These are phyloP conservation scores for Mikania micrantha DNA, from an alignment of 129 eudicot species.

Conservation along the genomic window DNA sequence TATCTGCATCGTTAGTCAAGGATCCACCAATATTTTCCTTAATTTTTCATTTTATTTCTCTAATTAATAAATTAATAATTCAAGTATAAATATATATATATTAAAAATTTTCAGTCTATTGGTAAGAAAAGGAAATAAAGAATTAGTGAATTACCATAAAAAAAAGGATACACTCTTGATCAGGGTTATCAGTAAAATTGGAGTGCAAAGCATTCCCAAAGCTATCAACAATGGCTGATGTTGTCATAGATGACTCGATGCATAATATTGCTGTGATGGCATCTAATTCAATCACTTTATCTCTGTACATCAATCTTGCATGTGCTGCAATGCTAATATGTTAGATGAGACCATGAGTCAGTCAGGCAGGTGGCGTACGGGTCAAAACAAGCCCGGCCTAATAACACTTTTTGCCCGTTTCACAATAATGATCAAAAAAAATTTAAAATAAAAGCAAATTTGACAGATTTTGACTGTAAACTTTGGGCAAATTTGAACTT, in stretches of 20 bases:
- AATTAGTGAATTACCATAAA: background rate
- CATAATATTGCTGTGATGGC: constrained; percentile 91
- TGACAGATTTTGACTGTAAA: background rate
- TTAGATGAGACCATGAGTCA: background rate
- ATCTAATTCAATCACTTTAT: constrained; percentile 74
- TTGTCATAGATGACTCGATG: constrained; percentile 97
- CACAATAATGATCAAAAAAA: background rate
- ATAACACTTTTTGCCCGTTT: background rate
- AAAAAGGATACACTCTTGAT: constrained; percentile 82
- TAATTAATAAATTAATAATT: background rate
- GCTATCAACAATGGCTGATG: constrained; percentile 87
- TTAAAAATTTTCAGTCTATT: background rate
- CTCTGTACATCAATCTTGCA: constrained; percentile 92
- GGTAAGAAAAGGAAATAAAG: background rate
- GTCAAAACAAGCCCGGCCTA: background rate
- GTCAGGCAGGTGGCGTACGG: background rate
- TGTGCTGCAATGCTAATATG: constrained; percentile 54
- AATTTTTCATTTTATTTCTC: background rate
- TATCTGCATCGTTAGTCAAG: constrained; percentile 53
- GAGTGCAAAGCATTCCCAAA: constrained; percentile 95
- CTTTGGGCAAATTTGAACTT: background rate
- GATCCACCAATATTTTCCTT: constrained; percentile 8
- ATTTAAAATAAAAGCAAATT: background rate
- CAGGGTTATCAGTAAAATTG: constrained; percentile 80
- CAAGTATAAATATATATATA: background rate